Evolutionary conservation across 2,329 filamentous ascomycete genomes (phyloP).

Genomic region (Stagonosporopsis tanaceti): DNA sequence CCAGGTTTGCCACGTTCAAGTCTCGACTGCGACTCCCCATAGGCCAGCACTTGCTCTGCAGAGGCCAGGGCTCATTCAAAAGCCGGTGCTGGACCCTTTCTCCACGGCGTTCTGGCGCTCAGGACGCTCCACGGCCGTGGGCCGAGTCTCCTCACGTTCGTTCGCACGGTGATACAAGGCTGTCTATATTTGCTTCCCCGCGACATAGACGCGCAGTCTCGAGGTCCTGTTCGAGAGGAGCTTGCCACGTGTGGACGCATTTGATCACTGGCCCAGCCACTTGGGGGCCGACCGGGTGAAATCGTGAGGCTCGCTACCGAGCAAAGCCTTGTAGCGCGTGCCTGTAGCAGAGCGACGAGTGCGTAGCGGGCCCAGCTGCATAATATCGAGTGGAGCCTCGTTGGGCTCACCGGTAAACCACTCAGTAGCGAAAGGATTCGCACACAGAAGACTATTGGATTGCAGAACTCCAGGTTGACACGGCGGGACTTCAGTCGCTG

Average conservation of each 20-base stretch:
- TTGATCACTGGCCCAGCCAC: constrained; percentile 8
- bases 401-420: constrained; percentile 20
- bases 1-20: constrained; percentile 13
- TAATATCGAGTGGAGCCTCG: constrained; percentile 1
- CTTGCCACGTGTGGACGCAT: constrained; percentile 30
- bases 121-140: constrained; percentile 18
- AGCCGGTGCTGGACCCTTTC: neutral
- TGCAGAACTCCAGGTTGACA: neutral
- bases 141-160: constrained; percentile 14
- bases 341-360: neutral
- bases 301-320: constrained; percentile 5
- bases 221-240: neutral
- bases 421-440: constrained; percentile 12
- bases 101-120: constrained; percentile 6
- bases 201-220: neutral
- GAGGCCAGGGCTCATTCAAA: constrained; percentile 7
- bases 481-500: neutral
- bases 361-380: constrained; percentile 1
- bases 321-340: neutral
- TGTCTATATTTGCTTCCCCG: constrained; percentile 11
- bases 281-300: neutral
- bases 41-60: constrained; percentile 4
- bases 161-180: constrained; percentile 11
- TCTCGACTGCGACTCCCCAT: neutral
- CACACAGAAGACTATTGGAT: constrained; percentile 3